Base-by-base conservation (phyloP, 305 asterid genomes). In the Solanum aculeatissimum region DNA sequence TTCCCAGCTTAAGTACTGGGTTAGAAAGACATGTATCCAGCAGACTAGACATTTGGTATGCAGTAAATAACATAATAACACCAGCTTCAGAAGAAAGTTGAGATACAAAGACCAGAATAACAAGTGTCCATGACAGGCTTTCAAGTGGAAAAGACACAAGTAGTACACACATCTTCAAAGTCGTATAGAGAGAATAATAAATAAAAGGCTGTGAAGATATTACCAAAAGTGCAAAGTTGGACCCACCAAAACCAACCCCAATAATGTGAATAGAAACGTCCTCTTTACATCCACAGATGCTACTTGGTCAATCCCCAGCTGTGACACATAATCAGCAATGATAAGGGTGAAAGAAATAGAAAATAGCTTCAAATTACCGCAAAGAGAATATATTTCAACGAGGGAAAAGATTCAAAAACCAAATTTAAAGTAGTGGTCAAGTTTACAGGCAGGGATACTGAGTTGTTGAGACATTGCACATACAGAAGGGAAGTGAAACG, bases 211-310 rank as follows among this genome's bases (percentile, higher is more conserved):
- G 14, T 82, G 78, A 71, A 35, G 78, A 19, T 55, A 80, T 89
- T 94, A 96, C 99, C 98, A 96, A 91, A 91, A 90, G 90, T 96
- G 99, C 92, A 94, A 90, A 63, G 98, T 90, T 47, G 99, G 99
- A 88, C 98, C 98, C 80, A 95, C 98, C 93, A 94, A 90, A 80
- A 86, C 94, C 85, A 96, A 91, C 83, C 99, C 98, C 94, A 96
- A 85, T 62, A 92, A 83, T 53, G 97, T 91, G 91, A 96, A 95
- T 29, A 89, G 83, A 86, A 88, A 91, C 35, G 97, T 91, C 85
- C 99, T 92, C 93, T 92, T 95, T 92, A 92, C 72, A 89, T 97
- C 98, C 75, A 91, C 84, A 81, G 94, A 89, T 87, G 92, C 87
- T 70, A 86, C 93, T 92, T 90, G 89, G 88, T 95, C 98, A 81